phyloP scores from a whole-genome alignment of 129 eudicot genomes.

The Escallonia rubra region DNA sequence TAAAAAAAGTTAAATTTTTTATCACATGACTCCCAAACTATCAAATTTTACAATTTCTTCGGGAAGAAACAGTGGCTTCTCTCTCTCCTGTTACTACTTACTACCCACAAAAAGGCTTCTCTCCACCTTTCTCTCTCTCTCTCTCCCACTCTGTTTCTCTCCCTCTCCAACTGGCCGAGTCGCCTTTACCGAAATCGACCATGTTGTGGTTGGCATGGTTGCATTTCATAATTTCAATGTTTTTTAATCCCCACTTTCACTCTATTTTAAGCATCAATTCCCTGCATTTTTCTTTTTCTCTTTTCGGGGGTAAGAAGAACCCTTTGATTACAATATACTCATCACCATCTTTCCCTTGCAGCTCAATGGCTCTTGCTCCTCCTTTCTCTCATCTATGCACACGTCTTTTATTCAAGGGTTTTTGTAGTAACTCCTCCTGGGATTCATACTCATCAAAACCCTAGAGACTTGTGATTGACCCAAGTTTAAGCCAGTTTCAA shows the following conservation, averaged over 20 bases:
- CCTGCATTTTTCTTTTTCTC: background rate
- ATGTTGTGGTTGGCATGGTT: constrained; percentile 12
- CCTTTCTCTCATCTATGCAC: constrained; percentile 2
- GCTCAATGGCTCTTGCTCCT: constrained; percentile 25
- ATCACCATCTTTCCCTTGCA: constrained; percentile 2
- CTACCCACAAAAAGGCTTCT: background rate
- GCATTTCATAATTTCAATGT: constrained; percentile 5
- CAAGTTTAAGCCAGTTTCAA: background rate
- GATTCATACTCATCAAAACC: background rate
- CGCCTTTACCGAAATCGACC: constrained; percentile 28
- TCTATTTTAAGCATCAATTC: constrained; percentile 4
- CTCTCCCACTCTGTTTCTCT: background rate
- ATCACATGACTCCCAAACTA: too few relatives aligned
- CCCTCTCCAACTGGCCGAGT: background rate
- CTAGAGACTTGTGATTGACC: background rate
- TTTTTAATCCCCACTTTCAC: constrained; percentile 5
- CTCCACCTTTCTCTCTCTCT: background rate
- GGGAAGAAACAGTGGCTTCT: background rate
- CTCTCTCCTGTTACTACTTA: too few relatives aligned
- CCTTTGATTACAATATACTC: constrained; percentile 19
- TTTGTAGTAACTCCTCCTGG: background rate
- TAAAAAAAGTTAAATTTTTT: too few relatives aligned
- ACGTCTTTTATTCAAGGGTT: background rate
- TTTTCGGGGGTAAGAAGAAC: constrained; percentile 15
- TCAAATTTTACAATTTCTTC: too few relatives aligned